Evolutionary conservation across 176 grass and related monocot genomes (phyloP).

Genomic region (Dactylis glomerata): DNA sequence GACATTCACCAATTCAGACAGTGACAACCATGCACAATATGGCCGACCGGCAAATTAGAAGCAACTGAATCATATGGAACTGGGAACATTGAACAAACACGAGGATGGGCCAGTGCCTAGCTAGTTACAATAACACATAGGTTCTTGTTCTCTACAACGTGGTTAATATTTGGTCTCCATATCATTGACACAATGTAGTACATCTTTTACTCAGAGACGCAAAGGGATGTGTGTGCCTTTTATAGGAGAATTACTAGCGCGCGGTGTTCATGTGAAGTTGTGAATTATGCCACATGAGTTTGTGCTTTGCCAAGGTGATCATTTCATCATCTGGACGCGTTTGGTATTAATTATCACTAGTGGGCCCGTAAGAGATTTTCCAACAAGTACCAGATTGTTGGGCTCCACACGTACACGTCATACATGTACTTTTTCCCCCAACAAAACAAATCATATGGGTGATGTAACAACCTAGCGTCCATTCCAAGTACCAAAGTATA

Average conservation of each 20-base stretch:
- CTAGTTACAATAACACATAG: background rate
- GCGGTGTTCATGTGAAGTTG: background rate
- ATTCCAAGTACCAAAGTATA: slow-evolving; percentile 18
- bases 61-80: background rate
- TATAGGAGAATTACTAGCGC: background rate
- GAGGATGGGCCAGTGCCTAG: background rate
- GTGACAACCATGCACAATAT: background rate
- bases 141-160: background rate
- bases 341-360: background rate
- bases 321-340: background rate
- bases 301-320: background rate
- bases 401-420: background rate
- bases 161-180: background rate
- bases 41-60: background rate
- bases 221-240: background rate
- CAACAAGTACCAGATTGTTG: background rate
- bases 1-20: slow-evolving; percentile 18
- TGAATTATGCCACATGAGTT: background rate
- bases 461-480: slow-evolving; percentile 11
- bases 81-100: background rate
- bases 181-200: background rate
- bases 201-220: background rate
- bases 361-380: background rate
- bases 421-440: background rate
- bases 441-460: background rate